Evolutionary conservation across 1,284 basidiomycete genomes (phyloP), one percentile per base, ranked within the genome.

Genomic region (Agaricales sp.): DNA sequence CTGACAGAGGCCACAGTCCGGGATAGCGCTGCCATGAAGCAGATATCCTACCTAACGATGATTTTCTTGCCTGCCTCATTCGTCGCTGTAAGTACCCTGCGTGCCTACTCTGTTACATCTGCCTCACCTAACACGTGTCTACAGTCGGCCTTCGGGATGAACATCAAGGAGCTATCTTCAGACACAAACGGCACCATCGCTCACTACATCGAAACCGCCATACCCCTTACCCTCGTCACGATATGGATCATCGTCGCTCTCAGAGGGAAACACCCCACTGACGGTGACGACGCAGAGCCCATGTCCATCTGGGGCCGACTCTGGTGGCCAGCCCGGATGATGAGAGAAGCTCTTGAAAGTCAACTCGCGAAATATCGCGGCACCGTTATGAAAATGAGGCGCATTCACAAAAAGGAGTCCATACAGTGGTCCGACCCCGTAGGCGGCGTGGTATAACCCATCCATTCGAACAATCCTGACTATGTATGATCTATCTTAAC

Each of bases 61-160:
- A 56, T 75, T 20, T 80, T 78, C 58, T 61, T 80, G 4, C 78
- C 78, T 2, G 71, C 73, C 2, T 70, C 69, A 11, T 73, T 80
- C 50, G 61, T 71, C 43, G 69, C 76, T 1, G 77, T 78, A 58
- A 55, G 74, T 63, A 26, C 22, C 39, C 8, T 16, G 35, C 8
- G 26, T 46, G n/a, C n/a, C n/a, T n/a, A n/a, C 3, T 21, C 4
- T 25, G 16, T 11, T 3, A 1, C 23, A 6, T 20, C 22, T 45
- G 25, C 21, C 22, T 46, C 39, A 2, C 35, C 38, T 19, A 25
- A 50, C 30, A 8, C 30, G n/a, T 35, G 30, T n/a, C 4, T 26
- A 13, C 48, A 70, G 67, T 54, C 62, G 38, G 55, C 68, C 8
- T 70, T 68, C 59, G 73, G 73, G 26, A 72, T 77, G 76, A 78